Conservation (phyloP, 495 filamentous ascomycete genomes). For the Cenococcum geophilum region DNA sequence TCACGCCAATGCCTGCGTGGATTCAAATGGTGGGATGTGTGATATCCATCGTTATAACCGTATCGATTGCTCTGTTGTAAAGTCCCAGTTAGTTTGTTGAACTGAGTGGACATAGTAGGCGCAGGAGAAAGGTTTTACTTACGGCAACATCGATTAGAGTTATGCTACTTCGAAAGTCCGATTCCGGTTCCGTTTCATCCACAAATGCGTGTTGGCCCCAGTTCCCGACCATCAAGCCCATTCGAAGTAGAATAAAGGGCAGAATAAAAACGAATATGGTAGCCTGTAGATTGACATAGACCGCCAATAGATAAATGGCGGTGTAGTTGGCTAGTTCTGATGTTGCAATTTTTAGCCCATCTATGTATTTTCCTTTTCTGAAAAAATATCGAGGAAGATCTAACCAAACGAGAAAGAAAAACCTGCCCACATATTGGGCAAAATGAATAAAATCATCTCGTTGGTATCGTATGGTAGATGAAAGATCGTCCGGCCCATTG, state of each 20-base stretch:
- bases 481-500: conserved; percentile 71
- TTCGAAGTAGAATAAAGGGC: conserved; percentile 53
- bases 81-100: conserved; percentile 60
- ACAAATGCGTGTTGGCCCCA: conserved; percentile 74
- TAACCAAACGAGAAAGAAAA: conserved; percentile 64
- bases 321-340: conserved; percentile 54
- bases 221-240: conserved; percentile 67
- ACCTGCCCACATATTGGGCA: conserved; percentile 61
- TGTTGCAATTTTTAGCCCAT: conserved; percentile 48
- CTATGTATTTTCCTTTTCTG: conserved; percentile 45
- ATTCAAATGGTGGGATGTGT: conserved; percentile 71
- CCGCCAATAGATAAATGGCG: conserved; percentile 44
- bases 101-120: neutral
- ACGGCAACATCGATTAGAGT: conserved; percentile 68
- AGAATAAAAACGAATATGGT: conserved; percentile 56
- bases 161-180: conserved; percentile 64
- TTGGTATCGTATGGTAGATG: conserved; percentile 69
- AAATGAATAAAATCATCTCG: conserved; percentile 61
- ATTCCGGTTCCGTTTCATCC: conserved; percentile 60
- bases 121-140: conserved; percentile 31
- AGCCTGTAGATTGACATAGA: conserved; percentile 45
- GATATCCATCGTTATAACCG: conserved; percentile 74
- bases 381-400: conserved; percentile 71
- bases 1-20: conserved; percentile 68
- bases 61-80: too few species aligned